Conservation (phyloP, 257 asterid genomes). For the Solanum phureja region DNA sequence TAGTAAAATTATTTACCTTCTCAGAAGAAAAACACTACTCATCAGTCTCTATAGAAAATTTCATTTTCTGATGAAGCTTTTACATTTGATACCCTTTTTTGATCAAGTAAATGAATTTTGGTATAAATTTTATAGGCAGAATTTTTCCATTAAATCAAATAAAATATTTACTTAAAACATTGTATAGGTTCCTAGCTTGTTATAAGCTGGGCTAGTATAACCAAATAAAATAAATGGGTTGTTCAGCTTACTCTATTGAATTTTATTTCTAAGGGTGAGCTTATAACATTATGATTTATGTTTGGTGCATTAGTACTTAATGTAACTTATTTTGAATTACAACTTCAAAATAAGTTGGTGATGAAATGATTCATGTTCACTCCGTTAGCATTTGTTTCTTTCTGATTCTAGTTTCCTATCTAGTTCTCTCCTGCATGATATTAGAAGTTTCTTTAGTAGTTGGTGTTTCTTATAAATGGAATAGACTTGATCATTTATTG, state of each 20-base stretch:
- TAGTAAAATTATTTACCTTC: not conserved
- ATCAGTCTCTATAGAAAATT: not conserved
- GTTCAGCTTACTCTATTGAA: not conserved
- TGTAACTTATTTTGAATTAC: not conserved
- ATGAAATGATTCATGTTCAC: not conserved
- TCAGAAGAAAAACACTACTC: not conserved
- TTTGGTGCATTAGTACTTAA: not conserved
- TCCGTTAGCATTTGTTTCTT: not conserved
- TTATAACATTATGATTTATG: not conserved
- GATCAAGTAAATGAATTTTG: not conserved
- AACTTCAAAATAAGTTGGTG: not conserved
- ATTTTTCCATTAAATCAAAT: not conserved
- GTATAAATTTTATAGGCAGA: not conserved
- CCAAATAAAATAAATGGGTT: not conserved
- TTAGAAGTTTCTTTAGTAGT: not conserved
- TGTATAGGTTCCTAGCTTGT: not conserved
- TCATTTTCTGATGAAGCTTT: not conserved
- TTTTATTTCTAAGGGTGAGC: not conserved
- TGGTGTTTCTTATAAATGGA: not conserved
- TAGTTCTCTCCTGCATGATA: not conserved
- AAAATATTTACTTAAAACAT: not conserved
- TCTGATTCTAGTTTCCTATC: not conserved
- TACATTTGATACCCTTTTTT: not conserved
- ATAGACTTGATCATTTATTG: conserved; percentile 3
- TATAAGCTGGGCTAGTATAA: not conserved